Conservation (phyloP, 1,284 basidiomycete species). For the Laetiporus sulphureus region DNA sequence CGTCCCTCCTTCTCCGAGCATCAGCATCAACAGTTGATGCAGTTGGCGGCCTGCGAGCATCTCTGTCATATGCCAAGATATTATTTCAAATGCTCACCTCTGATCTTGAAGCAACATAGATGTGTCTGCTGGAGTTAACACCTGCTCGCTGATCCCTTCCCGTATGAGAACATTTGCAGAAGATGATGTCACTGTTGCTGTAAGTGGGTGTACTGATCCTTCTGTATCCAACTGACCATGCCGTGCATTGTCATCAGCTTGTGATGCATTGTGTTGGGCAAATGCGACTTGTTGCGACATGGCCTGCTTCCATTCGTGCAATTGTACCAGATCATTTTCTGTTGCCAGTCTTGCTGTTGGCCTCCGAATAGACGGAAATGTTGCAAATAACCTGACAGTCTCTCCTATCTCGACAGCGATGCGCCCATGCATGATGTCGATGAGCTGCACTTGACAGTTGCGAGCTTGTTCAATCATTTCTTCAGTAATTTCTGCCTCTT, state of each 20-base stretch:
- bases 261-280: background rate
- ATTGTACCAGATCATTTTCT: too few species aligned
- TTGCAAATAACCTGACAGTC: too few species aligned
- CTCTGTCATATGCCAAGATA: constrained; percentile 21
- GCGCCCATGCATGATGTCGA: too few species aligned
- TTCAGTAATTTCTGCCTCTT: background rate
- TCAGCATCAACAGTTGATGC: constrained; percentile 23
- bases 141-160: too few species aligned
- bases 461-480: background rate
- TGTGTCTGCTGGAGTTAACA: too few species aligned
- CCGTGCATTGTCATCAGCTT: background rate
- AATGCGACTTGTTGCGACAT: background rate
- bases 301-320: background rate
- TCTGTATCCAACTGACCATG: background rate
- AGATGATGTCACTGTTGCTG: background rate
- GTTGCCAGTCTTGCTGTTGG: too few species aligned
- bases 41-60: constrained; percentile 15
- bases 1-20: constrained; percentile 31
- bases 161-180: too few species aligned
- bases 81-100: constrained; percentile 25
- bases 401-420: too few species aligned
- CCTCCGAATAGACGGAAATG: too few species aligned
- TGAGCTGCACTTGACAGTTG: background rate
- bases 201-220: background rate
- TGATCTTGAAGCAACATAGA: constrained; percentile 13